Percentiles rank a stretch among this genome's conserved stretches.
Conservation (phyloP, 2,329 filamentous ascomycete genomes). For the Blastomyces silverae region DNA sequence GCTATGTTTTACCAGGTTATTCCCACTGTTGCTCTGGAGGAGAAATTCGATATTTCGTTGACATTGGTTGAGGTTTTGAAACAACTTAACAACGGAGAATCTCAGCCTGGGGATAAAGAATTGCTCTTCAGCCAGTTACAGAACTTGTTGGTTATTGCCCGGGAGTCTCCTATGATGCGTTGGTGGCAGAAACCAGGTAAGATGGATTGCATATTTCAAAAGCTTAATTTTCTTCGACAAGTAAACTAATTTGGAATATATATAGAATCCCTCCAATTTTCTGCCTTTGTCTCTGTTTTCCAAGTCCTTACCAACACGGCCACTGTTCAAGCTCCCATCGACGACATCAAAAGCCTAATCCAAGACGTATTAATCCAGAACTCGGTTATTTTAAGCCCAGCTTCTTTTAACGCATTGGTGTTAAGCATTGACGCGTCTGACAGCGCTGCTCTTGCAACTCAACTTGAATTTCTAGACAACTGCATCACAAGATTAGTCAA, state of each 20-base stretch:
- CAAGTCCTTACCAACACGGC: slow-evolving; percentile 32
- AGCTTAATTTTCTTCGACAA: slow-evolving; percentile 18
- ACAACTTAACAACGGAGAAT: slow-evolving; percentile 47
- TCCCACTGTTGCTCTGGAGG: slow-evolving; percentile 69
- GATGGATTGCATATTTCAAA: slow-evolving; percentile 16
- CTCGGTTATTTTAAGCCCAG: slow-evolving; percentile 31
- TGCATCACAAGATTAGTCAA: slow-evolving; percentile 68
- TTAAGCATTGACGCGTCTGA: slow-evolving; percentile 35
- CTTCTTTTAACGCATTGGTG: slow-evolving; percentile 35
- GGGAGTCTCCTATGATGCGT: slow-evolving; percentile 72
- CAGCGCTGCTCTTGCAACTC: slow-evolving; percentile 28
- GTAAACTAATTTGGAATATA: slow-evolving; percentile 16
- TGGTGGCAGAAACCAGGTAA: slow-evolving; percentile 73
- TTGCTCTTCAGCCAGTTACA: slow-evolving; percentile 68
- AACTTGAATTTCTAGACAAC: slow-evolving; percentile 73
- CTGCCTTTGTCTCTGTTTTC: slow-evolving; percentile 38
- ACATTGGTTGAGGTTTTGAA: slow-evolving; percentile 63
- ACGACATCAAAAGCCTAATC: slow-evolving; percentile 32
- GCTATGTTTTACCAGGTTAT: slow-evolving; percentile 78
- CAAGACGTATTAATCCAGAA: slow-evolving; percentile 34
- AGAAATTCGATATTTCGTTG: slow-evolving; percentile 81
- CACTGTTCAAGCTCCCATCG: slow-evolving; percentile 28
- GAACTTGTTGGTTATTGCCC: slow-evolving; percentile 72
- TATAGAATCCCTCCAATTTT: slow-evolving; percentile 36
- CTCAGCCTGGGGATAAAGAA: slow-evolving; percentile 46